A percentile compares a stretch with the other conserved stretches of the same genome.
These are phyloP conservation scores for Lophiostoma macrostomum DNA, from an alignment of 495 filamentous ascomycete genomes.

Conservation along the genomic window DNA sequence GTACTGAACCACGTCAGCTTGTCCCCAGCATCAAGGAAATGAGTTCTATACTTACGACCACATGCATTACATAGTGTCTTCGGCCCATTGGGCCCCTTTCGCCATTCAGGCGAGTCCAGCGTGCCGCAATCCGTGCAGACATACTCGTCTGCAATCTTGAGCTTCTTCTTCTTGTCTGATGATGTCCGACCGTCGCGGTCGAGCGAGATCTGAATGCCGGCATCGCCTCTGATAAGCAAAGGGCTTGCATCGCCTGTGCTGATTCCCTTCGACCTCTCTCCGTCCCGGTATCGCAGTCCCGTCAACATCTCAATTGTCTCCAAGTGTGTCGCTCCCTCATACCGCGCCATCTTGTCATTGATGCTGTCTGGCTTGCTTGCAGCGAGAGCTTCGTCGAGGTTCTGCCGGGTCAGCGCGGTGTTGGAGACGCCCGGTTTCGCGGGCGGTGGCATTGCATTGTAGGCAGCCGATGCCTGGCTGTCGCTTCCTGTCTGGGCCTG, in stretches of 20 bases:
- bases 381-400: slow-evolving; percentile 72
- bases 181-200: slow-evolving; percentile 61
- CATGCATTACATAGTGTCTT: slow-evolving; percentile 98
- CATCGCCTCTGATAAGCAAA: slow-evolving; percentile 78
- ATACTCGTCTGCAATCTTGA: slow-evolving; percentile 89
- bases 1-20: slow-evolving; percentile 34
- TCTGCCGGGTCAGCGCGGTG: slow-evolving; percentile 68
- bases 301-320: slow-evolving; percentile 94
- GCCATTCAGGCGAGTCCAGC: slow-evolving; percentile 88
- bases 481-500: slow-evolving; percentile 39
- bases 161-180: slow-evolving; percentile 83
- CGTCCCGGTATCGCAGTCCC: slow-evolving; percentile 81
- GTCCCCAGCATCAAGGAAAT: not conserved
- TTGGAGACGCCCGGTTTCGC: slow-evolving; percentile 61
- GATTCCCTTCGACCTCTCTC: slow-evolving; percentile 84
- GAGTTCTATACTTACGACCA: slow-evolving; percentile 57
- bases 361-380: slow-evolving; percentile 69
- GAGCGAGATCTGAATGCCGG: slow-evolving; percentile 74
- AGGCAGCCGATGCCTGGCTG: slow-evolving; percentile 19
- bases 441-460: slow-evolving; percentile 63
- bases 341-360: slow-evolving; percentile 70
- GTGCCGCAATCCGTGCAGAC: slow-evolving; percentile 91
- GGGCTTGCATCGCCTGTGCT: slow-evolving; percentile 80
- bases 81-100: slow-evolving; percentile 88
- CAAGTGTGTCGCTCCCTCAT: slow-evolving; percentile 70